A percentile compares a stretch with the other conserved stretches of the same genome.
Conservation (phyloP, 495 filamentous ascomycete genomes). For the Monascus purpureus region DNA sequence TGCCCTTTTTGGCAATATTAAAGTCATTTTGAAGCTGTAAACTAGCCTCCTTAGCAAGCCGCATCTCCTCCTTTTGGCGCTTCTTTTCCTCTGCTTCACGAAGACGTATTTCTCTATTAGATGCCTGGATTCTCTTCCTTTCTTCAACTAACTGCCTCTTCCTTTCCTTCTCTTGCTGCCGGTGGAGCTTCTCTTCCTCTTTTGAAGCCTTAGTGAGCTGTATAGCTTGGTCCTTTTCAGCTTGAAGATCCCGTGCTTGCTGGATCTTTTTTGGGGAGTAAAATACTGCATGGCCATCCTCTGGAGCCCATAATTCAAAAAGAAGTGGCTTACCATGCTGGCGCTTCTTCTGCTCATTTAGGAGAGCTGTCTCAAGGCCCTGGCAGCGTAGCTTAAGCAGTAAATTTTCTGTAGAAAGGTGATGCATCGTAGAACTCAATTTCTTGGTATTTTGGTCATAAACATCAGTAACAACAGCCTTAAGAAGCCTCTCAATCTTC, state of each 20-base stretch:
- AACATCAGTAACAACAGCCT: neutral
- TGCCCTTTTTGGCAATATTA: no score
- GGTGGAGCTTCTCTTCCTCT: neutral
- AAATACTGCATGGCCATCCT: neutral
- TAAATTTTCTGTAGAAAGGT: neutral
- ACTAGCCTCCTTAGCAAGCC: no score
- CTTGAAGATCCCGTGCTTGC: neutral
- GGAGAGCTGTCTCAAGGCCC: neutral
- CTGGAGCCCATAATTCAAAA: neutral
- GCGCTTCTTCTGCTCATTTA: neutral
- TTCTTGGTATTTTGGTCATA: neutral
- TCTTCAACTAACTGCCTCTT: no score
- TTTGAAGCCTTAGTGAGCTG: neutral
- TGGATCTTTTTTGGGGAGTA: neutral
- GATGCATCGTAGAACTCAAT: neutral
- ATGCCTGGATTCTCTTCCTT: no score
- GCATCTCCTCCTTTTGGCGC: no score
- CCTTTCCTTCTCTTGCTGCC: neutral
- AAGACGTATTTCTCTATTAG: no score
- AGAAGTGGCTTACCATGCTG: neutral
- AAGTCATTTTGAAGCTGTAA: no score
- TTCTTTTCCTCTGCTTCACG: no score
- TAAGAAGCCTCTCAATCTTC: neutral
- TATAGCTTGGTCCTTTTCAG: neutral
- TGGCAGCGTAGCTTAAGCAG: neutral